Base-by-base conservation (phyloP, 2,329 filamentous ascomycete genomes). In the Cladosporium sp. region DNA sequence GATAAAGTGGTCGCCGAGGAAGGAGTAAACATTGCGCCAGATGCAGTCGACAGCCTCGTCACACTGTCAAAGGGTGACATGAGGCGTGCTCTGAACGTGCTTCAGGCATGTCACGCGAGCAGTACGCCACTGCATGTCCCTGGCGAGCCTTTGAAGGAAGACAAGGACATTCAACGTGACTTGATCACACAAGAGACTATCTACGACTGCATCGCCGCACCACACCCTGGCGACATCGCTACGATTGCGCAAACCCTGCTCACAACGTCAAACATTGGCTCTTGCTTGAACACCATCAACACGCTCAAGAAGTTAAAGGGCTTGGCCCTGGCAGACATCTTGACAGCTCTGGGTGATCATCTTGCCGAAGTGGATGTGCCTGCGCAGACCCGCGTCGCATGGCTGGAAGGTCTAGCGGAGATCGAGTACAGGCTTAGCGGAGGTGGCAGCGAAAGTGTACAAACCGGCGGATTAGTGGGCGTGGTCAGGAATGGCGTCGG, bases 141-240 rank as follows among this genome's bases (percentile, higher is more conserved):
- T 1, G 78, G 80, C n/a, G 71, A 78, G 59, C 72, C 74, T 13
- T 68, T 72, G 6, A 71, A 77, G 40, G 68, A 71, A 28, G 80
- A 60, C 78, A 88, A 61, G 78, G 83, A 74, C 55, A 84, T 92
- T 25, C 80, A 87, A 56, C 83, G 91, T 39, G 93, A 97, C 59
- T 83, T 90, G 64, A 96, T 97, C 64, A 96, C 89, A 35, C 89
- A 96, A 71, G 91, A 90, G 19, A 87, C 86, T 7, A 97, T 99
- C 69, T 99, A 97, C 79, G 92, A 91, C 74, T 99, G 94, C 74
- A 96, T 99, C 70, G 94, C 94, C 8, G 93, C 93, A 1, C 94
- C 94, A 3, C 92, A 95, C 64, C 94, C 94, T 0, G 85, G 87
- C 22, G 93, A 96, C 66, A 91, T 97, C 68, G 82, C 84, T 63